Base-by-base conservation (phyloP, 176 grass and related monocot species). In the Eleusine indica region DNA sequence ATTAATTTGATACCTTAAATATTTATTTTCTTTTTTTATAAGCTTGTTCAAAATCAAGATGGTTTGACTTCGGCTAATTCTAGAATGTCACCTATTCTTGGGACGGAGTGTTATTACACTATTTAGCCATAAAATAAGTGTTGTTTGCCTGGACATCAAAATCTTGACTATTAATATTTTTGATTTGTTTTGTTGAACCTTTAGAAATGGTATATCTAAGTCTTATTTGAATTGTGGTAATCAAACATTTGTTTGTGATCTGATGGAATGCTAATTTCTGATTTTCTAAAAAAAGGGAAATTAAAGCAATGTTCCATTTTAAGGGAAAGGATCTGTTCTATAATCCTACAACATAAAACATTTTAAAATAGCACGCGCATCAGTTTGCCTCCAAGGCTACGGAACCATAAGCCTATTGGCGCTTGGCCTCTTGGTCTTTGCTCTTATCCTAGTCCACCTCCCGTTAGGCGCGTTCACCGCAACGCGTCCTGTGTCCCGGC, bases 381-480 rank as follows among this genome's bases (percentile, higher is more conserved):
- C 28, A 47, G 76, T 66, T 79, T 17, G 15, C 35, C 42, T 35
- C 76, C 41, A 19, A 6, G 41, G 30, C 76, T 14, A 21, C 2
- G 44, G 47, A 44, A 35, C 17, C 53, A 22, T 17, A 51, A 63
- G 6, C 4, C 65, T n/a, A 25, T 40, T 64, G 61, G 25, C 61
- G 22, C 61, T 29, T 64, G 61, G 37, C 35, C 37, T 68, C 37
- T 41, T 25, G 29, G 14, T 25, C 47, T 21, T 62, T 7, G 22
- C 21, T 65, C 61, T 38, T 56, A 73, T 78, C 79, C 58, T 22
- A 25, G 66, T 41, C 62, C 51, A 25, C 35, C 40, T 62, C 68
- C 51, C 84, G 77, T 80, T 8, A 60, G 22, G 71, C 70, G 64
- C 82, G 87, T 60, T 62, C 82, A 15, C 53, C 49, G 28, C 76